These are phyloP conservation scores for Salvia rosmarinus DNA, from an alignment of 257 asterid genomes.

Conservation along the genomic window DNA sequence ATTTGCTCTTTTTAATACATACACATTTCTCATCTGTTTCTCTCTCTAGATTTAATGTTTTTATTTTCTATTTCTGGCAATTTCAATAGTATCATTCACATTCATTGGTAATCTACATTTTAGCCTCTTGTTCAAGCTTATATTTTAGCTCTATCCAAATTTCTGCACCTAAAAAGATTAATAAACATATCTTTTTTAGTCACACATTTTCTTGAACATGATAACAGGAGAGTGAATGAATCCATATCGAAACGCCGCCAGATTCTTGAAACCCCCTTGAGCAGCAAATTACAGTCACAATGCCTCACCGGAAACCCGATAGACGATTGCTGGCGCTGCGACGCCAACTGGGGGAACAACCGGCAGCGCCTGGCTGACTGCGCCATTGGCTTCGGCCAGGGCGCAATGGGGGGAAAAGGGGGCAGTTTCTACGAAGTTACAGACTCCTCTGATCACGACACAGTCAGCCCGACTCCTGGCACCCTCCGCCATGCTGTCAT, in stretches of 20 bases:
- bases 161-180: not conserved
- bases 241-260: slow-evolving; percentile 60
- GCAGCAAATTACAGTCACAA: slow-evolving; percentile 46
- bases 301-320: slow-evolving; percentile 93
- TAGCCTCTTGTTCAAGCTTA: not conserved
- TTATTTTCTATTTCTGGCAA: slow-evolving; percentile 23
- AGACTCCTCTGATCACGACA: slow-evolving; percentile 79
- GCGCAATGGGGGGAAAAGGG: slow-evolving; percentile 77
- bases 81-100: slow-evolving; percentile 4
- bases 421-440: slow-evolving; percentile 70
- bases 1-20: slow-evolving; percentile 1
- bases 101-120: not conserved
- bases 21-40: slow-evolving; percentile 3
- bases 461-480: slow-evolving; percentile 71
- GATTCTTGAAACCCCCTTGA: slow-evolving; percentile 38
- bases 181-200: not conserved
- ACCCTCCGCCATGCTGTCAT: slow-evolving; percentile 87
- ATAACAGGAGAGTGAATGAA: slow-evolving; percentile 63
- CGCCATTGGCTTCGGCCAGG: slow-evolving; percentile 73
- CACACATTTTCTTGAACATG: slow-evolving; percentile 4
- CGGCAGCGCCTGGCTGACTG: slow-evolving; percentile 86
- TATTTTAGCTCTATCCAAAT: not conserved
- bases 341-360: slow-evolving; percentile 66
- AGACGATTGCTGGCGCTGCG: slow-evolving; percentile 98
- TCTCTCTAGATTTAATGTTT: slow-evolving; percentile 17